phyloP scores from a whole-genome alignment of 495 filamentous ascomycete species.

The Platismatia glauca region DNA sequence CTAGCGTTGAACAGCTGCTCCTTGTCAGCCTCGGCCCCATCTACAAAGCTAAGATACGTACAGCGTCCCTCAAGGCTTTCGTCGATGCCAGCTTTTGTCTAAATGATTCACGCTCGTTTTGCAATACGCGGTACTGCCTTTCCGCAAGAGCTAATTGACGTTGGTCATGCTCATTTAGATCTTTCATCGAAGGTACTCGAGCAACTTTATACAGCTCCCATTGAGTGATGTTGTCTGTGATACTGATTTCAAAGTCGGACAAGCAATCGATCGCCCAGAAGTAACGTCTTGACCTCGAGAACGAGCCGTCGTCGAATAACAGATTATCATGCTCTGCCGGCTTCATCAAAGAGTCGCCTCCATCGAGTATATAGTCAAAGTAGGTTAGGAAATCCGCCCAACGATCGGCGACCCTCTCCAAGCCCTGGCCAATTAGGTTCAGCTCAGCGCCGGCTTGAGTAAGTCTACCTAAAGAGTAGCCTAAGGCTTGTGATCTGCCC shows the following conservation, averaged over 20 bases:
- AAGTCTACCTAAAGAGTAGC: constrained; percentile 20
- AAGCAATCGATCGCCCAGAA: constrained; percentile 31
- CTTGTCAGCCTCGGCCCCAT: constrained; percentile 1
- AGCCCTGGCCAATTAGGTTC: constrained; percentile 23
- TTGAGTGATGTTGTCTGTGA: constrained; percentile 27
- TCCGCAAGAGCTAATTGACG: constrained; percentile 19
- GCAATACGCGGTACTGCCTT: constrained; percentile 22
- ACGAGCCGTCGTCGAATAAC: constrained; percentile 26
- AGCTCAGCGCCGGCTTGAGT: constrained; percentile 21
- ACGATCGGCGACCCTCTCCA: constrained; percentile 23
- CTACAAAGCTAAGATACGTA: constrained; percentile 6
- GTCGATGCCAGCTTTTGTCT: constrained; percentile 26
- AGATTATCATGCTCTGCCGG: constrained; percentile 28
- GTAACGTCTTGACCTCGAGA: constrained; percentile 28
- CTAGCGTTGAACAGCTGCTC: constrained; percentile 26
- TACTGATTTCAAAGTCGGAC: constrained; percentile 23
- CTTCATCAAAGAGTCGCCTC: constrained; percentile 25
- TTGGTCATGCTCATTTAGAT: constrained; percentile 14
- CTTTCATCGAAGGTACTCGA: constrained; percentile 4
- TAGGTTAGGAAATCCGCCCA: constrained; percentile 27
- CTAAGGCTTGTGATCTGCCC: constrained; percentile 19
- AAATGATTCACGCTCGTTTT: constrained; percentile 25
- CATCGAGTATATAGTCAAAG: constrained; percentile 26
- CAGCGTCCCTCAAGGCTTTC: constrained; percentile 25
- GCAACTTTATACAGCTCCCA: constrained; percentile 25